Evolutionary conservation across 2,329 filamentous ascomycete species (phyloP).

Genomic region (Taxawa tesnikishii): DNA sequence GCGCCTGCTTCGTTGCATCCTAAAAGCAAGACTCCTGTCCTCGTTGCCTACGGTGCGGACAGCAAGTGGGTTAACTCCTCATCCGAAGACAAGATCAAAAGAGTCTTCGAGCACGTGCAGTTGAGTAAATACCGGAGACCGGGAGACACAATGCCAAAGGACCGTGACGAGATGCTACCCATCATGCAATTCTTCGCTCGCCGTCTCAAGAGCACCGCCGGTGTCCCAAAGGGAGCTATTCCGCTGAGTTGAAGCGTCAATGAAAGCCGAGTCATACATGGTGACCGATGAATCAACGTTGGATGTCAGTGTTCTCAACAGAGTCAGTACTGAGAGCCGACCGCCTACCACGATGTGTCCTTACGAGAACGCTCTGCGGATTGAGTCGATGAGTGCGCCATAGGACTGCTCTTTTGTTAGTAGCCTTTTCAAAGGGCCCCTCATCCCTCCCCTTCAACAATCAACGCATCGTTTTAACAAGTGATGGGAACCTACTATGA

Average conservation of each 20-base stretch:
- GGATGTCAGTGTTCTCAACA: too few relatives aligned
- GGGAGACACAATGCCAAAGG: slow-evolving; percentile 73
- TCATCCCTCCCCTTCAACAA: too few relatives aligned
- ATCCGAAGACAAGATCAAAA: slow-evolving; percentile 50
- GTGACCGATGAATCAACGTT: too few relatives aligned
- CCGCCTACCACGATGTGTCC: too few relatives aligned
- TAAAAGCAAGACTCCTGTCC: slow-evolving; percentile 51
- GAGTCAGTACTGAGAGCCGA: too few relatives aligned
- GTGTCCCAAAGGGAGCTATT: slow-evolving; percentile 40
- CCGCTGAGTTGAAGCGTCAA: slow-evolving; percentile 30
- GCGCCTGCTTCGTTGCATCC: slow-evolving; percentile 25
- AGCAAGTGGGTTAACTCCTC: slow-evolving; percentile 42
- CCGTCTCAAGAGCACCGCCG: slow-evolving; percentile 43
- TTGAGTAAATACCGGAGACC: slow-evolving; percentile 56
- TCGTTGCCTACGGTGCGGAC: slow-evolving; percentile 47
- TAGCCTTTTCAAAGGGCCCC: too few relatives aligned
- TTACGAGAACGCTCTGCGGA: too few relatives aligned
- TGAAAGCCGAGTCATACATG: too few relatives aligned
- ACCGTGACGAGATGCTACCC: slow-evolving; percentile 74
- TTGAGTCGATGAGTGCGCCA: too few relatives aligned
- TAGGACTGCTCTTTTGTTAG: too few relatives aligned
- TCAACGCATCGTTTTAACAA: too few relatives aligned
- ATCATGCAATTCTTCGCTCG: slow-evolving; percentile 76
- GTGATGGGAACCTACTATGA: too few relatives aligned
- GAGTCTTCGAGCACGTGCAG: slow-evolving; percentile 41